phyloP scores from a whole-genome alignment of 768 basidiomycete genomes.

The Amanita molliuscula region DNA sequence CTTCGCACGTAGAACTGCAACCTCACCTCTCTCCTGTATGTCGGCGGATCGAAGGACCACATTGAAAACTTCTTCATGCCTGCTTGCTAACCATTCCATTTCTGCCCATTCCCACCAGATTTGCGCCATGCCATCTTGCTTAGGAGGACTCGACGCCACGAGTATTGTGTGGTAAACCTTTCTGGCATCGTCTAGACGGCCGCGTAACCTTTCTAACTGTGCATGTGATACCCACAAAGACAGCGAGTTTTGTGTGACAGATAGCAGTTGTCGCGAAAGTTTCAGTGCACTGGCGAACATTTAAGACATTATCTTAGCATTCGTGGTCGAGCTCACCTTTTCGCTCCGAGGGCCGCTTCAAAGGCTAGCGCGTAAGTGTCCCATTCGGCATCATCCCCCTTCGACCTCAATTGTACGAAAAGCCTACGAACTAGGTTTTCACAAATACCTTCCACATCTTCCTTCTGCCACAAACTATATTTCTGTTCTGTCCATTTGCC shows the following conservation, averaged over 20 bases:
- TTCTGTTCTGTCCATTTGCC: conserved; percentile 16
- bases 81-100: conserved; percentile 64
- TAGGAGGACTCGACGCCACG: conserved; percentile 25
- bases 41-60: conserved; percentile 46
- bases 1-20: conserved; percentile 53
- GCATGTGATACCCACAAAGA: conserved; percentile 71
- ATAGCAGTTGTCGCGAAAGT: conserved; percentile 55
- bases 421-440: conserved; percentile 40
- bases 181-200: conserved; percentile 55
- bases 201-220: conserved; percentile 57
- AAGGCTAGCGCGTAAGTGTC: conserved; percentile 57
- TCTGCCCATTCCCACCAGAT: conserved; percentile 85
- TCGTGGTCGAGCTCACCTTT: conserved; percentile 31
- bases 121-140: conserved; percentile 24
- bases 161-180: conserved; percentile 71
- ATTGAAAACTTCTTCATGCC: conserved; percentile 36
- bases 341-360: conserved; percentile 48
- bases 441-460: conserved; percentile 45
- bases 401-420: conserved; percentile 46
- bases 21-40: conserved; percentile 39
- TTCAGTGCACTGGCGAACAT: conserved; percentile 45
- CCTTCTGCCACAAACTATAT: conserved; percentile 22
- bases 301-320: not conserved
- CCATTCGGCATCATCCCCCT: conserved; percentile 48
- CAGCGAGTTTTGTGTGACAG: conserved; percentile 44